Evolutionary conservation across 2,329 filamentous ascomycete species (phyloP).

Genomic region (Calonectria hongkongensis): DNA sequence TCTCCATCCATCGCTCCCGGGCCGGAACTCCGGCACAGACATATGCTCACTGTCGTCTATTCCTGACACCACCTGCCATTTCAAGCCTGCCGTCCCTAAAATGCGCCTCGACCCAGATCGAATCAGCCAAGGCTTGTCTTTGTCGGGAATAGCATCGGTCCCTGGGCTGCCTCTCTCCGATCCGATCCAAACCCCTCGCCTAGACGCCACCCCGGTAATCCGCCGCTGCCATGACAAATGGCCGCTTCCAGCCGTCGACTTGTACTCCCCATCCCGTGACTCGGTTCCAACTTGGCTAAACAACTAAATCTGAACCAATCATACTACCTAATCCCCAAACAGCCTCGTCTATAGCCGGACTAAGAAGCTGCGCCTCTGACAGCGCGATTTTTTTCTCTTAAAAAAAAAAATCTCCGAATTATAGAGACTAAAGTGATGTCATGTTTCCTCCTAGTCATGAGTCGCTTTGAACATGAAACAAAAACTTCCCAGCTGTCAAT

Average conservation of each 20-base stretch:
- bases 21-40: constrained; percentile 12
- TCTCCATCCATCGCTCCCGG: constrained; percentile 7
- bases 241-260: too few species aligned
- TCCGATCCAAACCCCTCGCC: constrained; percentile 13
- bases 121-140: constrained; percentile 25
- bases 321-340: background rate
- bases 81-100: background rate
- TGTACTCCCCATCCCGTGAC: background rate
- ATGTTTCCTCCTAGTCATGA: constrained; percentile 2
- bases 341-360: background rate
- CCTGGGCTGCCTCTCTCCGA: constrained; percentile 16
- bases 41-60: background rate
- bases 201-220: background rate
- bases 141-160: constrained; percentile 14
- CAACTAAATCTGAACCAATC: background rate
- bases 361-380: background rate
- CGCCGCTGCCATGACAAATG: background rate
- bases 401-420: background rate
- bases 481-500: background rate
- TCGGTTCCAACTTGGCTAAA: background rate
- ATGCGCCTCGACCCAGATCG: constrained; percentile 16
- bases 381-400: background rate
- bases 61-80: constrained; percentile 16
- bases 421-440: constrained; percentile 16
- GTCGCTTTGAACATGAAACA: constrained; percentile 17